Conservation (phyloP, 2,329 filamentous ascomycete genomes). For the Diaporthe australafricana region DNA sequence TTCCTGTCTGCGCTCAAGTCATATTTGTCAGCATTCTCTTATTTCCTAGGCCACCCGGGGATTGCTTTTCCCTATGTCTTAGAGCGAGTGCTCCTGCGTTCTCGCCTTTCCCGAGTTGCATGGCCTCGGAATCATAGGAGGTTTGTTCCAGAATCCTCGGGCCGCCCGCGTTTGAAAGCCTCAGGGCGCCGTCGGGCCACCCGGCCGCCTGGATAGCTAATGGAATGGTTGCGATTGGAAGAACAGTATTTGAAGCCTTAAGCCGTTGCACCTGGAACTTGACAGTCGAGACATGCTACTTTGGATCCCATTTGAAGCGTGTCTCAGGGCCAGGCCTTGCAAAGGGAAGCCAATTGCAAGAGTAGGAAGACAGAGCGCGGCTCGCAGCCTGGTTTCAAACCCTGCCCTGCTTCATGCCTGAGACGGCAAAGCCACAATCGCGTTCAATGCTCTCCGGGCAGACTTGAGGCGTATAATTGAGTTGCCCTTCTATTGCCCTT, state of each 20-base stretch:
- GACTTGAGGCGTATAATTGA: background rate
- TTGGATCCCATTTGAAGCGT: background rate
- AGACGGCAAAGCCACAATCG: conserved; percentile 26
- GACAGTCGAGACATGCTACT: background rate
- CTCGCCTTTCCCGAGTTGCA: too few relatives aligned
- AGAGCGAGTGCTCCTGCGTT: too few relatives aligned
- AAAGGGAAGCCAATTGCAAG: background rate
- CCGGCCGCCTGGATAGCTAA: background rate
- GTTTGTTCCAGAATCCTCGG: background rate
- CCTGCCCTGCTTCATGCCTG: conserved; percentile 10
- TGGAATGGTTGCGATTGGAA: background rate
- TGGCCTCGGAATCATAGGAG: too few relatives aligned
- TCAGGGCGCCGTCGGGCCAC: background rate
- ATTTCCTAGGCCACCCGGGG: too few relatives aligned
- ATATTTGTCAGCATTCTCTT: background rate
- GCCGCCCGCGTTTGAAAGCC: background rate
- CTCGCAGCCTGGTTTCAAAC: conserved; percentile 10
- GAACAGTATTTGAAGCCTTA: background rate
- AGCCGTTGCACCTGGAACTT: background rate
- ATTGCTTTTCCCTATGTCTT: too few relatives aligned
- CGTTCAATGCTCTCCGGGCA: background rate
- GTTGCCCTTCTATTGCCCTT: background rate
- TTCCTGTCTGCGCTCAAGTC: background rate
- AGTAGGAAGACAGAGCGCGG: background rate
- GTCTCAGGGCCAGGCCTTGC: background rate